Evolutionary conservation across 2,329 filamentous ascomycete species (phyloP).

Genomic region (Colletotrichum nymphaeae): DNA sequence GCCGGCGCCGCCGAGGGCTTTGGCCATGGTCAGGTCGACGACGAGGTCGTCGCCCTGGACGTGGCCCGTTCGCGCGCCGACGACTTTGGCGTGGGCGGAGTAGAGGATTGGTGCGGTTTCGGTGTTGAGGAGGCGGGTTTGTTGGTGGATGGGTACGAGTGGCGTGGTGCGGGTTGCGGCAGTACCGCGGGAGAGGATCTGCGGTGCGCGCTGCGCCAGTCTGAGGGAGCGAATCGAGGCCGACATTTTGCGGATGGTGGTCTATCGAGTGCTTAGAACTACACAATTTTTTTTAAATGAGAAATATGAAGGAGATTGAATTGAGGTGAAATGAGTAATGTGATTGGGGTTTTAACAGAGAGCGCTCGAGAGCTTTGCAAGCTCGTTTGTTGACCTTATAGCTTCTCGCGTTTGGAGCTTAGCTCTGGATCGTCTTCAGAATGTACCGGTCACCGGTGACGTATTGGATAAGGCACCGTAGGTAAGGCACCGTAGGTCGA

Average conservation of each 20-base stretch:
- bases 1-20: constrained; percentile 52
- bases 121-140: constrained; percentile 47
- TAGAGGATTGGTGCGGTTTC: constrained; percentile 52
- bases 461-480: neutral
- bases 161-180: neutral
- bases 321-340: neutral
- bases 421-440: neutral
- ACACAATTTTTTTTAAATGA: too few relatives aligned
- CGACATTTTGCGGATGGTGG: constrained; percentile 1
- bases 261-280: too few relatives aligned
- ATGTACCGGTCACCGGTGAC: constrained; percentile 14
- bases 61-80: constrained; percentile 49
- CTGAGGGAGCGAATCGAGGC: constrained; percentile 14
- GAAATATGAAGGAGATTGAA: too few relatives aligned
- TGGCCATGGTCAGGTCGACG: constrained; percentile 54
- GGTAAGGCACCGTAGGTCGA: neutral
- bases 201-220: constrained; percentile 14
- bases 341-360: neutral
- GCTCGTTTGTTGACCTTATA: neutral
- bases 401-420: neutral
- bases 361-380: accelerated
- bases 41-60: constrained; percentile 43
- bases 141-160: neutral
- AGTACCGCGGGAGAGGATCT: neutral
- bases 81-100: constrained; percentile 49